Evolutionary conservation across 1,139 yeast species (phyloP).

Genomic region (Zygosaccharomyces pseudobailii): DNA sequence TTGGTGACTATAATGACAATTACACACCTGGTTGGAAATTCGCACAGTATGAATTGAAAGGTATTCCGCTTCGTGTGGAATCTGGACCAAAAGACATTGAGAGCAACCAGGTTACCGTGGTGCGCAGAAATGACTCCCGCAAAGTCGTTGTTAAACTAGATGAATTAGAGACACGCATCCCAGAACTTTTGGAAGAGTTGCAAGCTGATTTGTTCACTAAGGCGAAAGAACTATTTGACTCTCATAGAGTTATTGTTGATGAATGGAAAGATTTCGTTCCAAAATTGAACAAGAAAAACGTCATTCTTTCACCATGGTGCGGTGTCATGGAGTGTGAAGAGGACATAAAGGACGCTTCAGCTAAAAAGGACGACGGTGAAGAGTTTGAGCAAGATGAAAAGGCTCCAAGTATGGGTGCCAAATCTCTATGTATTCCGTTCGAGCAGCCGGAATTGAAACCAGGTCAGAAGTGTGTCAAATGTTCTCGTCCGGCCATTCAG

Average conservation of each 20-base stretch:
- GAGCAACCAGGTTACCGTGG: slow-evolving; percentile 74
- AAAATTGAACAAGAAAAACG: slow-evolving; percentile 84
- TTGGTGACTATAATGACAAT: slow-evolving; percentile 85
- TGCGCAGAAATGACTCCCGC: slow-evolving; percentile 85
- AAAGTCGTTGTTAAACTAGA: slow-evolving; percentile 63
- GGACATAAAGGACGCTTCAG: slow-evolving; percentile 89
- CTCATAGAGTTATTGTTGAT: slow-evolving; percentile 73
- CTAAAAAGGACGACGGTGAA: slow-evolving; percentile 70
- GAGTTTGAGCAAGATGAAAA: slow-evolving; percentile 89
- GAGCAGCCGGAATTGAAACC: slow-evolving; percentile 78
- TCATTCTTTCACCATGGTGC: slow-evolving; percentile 95
- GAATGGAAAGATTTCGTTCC: slow-evolving; percentile 94
- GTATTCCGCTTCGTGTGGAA: slow-evolving; percentile 90
- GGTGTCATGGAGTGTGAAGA: slow-evolving; percentile 94
- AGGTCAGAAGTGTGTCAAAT: slow-evolving; percentile 82
- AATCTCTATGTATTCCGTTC: slow-evolving; percentile 93
- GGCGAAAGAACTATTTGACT: slow-evolving; percentile 80
- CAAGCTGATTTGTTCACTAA: slow-evolving; percentile 68
- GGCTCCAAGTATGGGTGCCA: slow-evolving; percentile 99
- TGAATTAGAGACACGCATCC: slow-evolving; percentile 63
- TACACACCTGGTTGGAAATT: slow-evolving; percentile 99
- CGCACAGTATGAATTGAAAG: slow-evolving; percentile 95
- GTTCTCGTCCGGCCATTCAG: slow-evolving; percentile 67
- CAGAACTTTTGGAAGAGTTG: slow-evolving; percentile 72
- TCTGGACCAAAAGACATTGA: slow-evolving; percentile 94